Percentiles rank a stretch among this genome's conserved stretches.
phyloP scores from a whole-genome alignment of 345 rosid genomes.

The Reutealis trisperma region DNA sequence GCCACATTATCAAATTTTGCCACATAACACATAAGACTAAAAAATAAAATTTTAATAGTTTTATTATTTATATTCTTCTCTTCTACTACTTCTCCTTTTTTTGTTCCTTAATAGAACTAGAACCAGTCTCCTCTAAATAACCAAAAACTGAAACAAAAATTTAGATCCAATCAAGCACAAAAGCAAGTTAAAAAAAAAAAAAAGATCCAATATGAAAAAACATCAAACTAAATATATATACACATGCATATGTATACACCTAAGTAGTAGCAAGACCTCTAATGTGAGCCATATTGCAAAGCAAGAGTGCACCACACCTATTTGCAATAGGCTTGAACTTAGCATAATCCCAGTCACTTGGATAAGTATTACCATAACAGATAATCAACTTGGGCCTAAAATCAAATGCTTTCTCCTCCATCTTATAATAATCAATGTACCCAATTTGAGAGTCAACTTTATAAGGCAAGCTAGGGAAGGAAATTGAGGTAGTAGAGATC shows the following conservation, averaged over 20 bases:
- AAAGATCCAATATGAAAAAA: too few species aligned
- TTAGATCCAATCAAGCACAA: not conserved
- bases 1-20: too few species aligned
- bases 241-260: constrained; percentile 59
- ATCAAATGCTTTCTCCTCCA: constrained; percentile 99
- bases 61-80: too few species aligned
- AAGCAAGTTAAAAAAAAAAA: not conserved
- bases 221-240: not conserved
- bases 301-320: constrained; percentile 91
- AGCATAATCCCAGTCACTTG: constrained; percentile 96
- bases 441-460: constrained; percentile 87
- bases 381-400: constrained; percentile 92
- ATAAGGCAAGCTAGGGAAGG: constrained; percentile 96
- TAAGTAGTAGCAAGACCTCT: constrained; percentile 99
- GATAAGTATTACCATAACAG: constrained; percentile 99
- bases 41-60: too few species aligned
- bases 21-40: too few species aligned
- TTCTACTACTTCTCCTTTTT: too few species aligned
- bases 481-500: constrained; percentile 96
- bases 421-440: constrained; percentile 81
- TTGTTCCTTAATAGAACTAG: too few species aligned
- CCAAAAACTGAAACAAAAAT: not conserved
- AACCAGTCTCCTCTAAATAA: not conserved
- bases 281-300: constrained; percentile 99
- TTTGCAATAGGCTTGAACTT: constrained; percentile 77